Conservation (phyloP, 176 grass and related monocot species). For the Oryza glumipatula region DNA sequence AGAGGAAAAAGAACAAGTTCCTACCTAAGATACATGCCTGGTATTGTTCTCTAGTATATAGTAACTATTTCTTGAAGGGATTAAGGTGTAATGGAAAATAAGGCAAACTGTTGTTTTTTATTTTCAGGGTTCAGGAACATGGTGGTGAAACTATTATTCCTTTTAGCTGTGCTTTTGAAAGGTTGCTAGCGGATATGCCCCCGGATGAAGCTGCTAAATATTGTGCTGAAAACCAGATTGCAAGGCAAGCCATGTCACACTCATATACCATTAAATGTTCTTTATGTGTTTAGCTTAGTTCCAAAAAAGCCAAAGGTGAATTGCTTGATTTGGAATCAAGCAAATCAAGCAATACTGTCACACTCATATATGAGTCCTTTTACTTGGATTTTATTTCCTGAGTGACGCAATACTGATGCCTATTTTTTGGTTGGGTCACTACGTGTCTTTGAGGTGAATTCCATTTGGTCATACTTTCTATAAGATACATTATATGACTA, state of each 20-base stretch:
- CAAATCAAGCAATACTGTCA: too few relatives aligned
- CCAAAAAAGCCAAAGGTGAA: neutral
- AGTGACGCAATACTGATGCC: neutral
- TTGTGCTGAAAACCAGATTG: constrained; percentile 78
- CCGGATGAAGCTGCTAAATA: constrained; percentile 98
- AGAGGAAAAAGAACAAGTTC: constrained; percentile 99
- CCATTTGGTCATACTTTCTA: neutral
- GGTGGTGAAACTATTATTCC: constrained; percentile 94
- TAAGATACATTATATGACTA: neutral
- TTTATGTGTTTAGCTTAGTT: constrained; percentile 2
- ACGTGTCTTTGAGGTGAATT: neutral
- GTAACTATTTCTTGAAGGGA: neutral
- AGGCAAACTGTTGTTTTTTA: neutral
- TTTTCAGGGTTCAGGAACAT: constrained; percentile 90
- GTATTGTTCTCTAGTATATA: constrained; percentile 49
- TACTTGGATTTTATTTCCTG: neutral
- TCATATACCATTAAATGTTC: neutral
- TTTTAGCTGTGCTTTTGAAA: constrained; percentile 89
- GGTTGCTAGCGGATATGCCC: constrained; percentile 90
- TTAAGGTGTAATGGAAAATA: neutral
- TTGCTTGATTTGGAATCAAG: neutral
- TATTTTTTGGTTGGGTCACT: neutral
- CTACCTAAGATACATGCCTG: constrained; percentile 96
- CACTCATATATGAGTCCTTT: too few relatives aligned
- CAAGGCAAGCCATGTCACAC: constrained; percentile 51